Evolutionary conservation across 306 rosid species (phyloP), one percentile per base, ranked within the genome.

Genomic region (Quercus engelmannii): DNA sequence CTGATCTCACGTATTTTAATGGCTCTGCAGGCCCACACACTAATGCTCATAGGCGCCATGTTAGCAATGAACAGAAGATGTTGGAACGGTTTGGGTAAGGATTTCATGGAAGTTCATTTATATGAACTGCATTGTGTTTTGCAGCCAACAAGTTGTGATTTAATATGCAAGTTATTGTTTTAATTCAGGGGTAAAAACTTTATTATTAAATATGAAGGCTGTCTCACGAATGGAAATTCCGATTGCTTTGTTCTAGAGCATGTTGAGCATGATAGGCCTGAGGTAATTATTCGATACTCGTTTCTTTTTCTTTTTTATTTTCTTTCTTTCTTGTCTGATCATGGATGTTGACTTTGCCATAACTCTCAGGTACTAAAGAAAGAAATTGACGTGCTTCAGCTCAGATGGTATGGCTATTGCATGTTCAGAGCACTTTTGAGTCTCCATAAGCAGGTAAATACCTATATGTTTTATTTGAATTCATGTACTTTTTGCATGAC

Each of bases 211-310:
- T 86, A 82, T 56, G 91, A 88, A 80, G 90, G 90, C 25, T 83
- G 85, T 74, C 68, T 88, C 71, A 86, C 80, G 78, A 80, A 78
- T 72, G 91, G 83, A 71, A 75, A 70, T 79, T 74, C 79, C 30
- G 89, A 87, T 71, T 91, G 93, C 78, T 89, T 89, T 83, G 97
- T 89, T 76, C 84, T 91, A 57, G 91, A 91, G 80, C 93, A 94
- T 75, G 94, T 94, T 72, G 92, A 89, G 71, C 98, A 94, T 77
- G 98, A 92, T 61, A 89, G 94, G 54, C 98, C 98, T 18, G 98
- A 94, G 98, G 98, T 94, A 89, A 78, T 74, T 68, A 63, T 35
- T 74, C 63, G 30, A 64, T 15, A 46, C 54, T 69, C 1, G 1
- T 61, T 35, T 26, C 69, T 31, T 21, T 11, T 57, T 35, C 35